Base-by-base conservation (phyloP, 2,329 filamentous ascomycete species). In the Fusarium papillatum region DNA sequence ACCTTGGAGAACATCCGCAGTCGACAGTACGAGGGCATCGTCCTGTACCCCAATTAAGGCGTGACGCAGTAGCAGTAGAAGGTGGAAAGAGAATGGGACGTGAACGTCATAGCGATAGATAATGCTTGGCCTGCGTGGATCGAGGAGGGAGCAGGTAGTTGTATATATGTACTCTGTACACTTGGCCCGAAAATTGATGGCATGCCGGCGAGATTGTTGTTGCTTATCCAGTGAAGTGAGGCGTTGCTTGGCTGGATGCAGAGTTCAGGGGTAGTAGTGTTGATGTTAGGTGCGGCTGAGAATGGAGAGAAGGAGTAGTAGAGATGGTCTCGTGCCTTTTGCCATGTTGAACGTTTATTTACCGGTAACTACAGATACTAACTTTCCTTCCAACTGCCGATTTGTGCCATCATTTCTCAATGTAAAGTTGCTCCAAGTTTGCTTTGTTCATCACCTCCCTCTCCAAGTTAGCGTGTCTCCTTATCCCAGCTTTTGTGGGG, bases 1-100 rank as follows among this genome's bases (percentile, higher is more conserved):
- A 99, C 97, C 7, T 87, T 99, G 80, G 96, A 98, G 73, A 98
- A 98, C 82, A 98, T 99, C 81, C 91, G 92, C 74, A 94, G 94
- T 73, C 92, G 97, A 81, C 95, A 98, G 80, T 98, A 98, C 81
- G 97, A 98, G 81, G 97, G 96, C 2, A 92, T 99, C 48, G 92
- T 98, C 70, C 90, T 95, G 67, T 90, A 93, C 66, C 89, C 89
- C 16, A 90, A 82, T 73, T 86, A 68, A 80, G 64, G 60, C 26
- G 17, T 62, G 57, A 53, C 39, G 36, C 34, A 48, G 50, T 61
- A 11, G 36, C 14, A 39, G 39, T 19, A 59, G 57, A 50, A 48
- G 68, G 17, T 34, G 50, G 43, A 24, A 68, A 68, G 71, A 68
- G 70, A 64, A 61, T 68, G 69, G 39, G 66, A 62, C 22, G 53